phyloP scores from a whole-genome alignment of 495 filamentous ascomycete species.

The Beverwykella pulmonaria region DNA sequence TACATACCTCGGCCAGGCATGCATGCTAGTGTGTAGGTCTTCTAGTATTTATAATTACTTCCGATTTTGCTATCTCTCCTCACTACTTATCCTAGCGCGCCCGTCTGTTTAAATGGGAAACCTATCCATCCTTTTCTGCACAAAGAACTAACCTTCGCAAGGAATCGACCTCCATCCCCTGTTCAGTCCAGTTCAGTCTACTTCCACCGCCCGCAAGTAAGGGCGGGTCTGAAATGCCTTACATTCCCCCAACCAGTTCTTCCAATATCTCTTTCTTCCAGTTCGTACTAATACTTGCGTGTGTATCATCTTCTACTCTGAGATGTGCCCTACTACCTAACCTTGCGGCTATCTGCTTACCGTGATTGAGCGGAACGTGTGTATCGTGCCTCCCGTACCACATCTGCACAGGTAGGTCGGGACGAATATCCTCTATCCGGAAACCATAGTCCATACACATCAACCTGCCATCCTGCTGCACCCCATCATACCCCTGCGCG shows the following conservation, averaged over 20 bases:
- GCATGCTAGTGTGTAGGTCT: no score
- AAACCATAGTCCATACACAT: conserved; percentile 19
- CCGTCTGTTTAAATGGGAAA: no score
- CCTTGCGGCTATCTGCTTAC: conserved; percentile 18
- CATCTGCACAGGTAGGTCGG: conserved; percentile 24
- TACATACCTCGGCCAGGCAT: no score
- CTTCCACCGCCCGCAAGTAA: no score
- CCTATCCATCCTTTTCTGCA: no score
- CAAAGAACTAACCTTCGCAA: no score
- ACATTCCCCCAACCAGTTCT: neutral
- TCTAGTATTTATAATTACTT: no score
- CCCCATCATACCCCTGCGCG: conserved; percentile 23
- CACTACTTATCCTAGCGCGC: no score
- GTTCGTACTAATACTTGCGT: conserved; percentile 11
- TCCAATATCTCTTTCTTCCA: conserved; percentile 20
- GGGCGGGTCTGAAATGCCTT: no score
- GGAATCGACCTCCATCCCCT: no score
- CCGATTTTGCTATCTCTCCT: no score
- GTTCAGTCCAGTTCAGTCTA: no score
- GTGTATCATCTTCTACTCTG: conserved; percentile 26
- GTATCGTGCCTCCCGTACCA: conserved; percentile 33
- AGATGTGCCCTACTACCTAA: conserved; percentile 27
- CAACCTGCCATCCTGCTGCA: conserved; percentile 17
- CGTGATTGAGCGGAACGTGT: conserved; percentile 24
- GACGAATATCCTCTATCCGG: conserved; percentile 20